Conservation (phyloP, 129 eudicot species). For the Pittosporum tobira region DNA sequence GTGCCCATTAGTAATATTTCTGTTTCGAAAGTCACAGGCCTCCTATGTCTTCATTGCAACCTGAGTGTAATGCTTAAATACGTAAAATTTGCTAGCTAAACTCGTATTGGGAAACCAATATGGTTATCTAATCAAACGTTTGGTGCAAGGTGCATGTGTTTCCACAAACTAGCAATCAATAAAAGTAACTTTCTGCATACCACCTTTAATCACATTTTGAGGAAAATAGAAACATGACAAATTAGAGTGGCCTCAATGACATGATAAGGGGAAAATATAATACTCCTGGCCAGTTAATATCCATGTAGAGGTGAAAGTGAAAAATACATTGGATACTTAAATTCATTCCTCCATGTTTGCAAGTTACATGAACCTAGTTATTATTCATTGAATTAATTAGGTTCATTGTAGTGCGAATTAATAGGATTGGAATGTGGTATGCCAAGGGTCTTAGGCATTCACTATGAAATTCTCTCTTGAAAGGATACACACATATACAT, state of each 20-base stretch:
- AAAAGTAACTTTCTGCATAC: neutral
- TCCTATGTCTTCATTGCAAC: constrained; percentile 6
- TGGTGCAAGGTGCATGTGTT: constrained; percentile 51
- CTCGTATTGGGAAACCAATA: neutral
- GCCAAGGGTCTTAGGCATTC: no score
- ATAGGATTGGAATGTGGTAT: no score
- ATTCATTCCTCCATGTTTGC: no score
- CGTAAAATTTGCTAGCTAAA: neutral
- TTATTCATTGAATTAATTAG: no score
- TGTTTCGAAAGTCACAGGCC: neutral
- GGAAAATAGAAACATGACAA: neutral
- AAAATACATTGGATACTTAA: no score
- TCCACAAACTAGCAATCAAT: constrained; percentile 25
- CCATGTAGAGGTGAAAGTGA: no score
- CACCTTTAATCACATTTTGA: constrained; percentile 6
- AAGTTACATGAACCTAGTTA: no score
- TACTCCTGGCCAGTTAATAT: no score
- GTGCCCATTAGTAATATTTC: constrained; percentile 52
- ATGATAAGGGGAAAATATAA: neutral
- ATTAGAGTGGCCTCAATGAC: neutral
- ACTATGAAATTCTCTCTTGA: no score
- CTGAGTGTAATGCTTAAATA: constrained; percentile 12
- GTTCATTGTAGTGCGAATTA: no score
- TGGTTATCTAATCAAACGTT: constrained; percentile 16
- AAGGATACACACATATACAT: no score